Evolutionary conservation across 1,284 basidiomycete species (phyloP).

Genomic region (Heterobasidion irregulare): DNA sequence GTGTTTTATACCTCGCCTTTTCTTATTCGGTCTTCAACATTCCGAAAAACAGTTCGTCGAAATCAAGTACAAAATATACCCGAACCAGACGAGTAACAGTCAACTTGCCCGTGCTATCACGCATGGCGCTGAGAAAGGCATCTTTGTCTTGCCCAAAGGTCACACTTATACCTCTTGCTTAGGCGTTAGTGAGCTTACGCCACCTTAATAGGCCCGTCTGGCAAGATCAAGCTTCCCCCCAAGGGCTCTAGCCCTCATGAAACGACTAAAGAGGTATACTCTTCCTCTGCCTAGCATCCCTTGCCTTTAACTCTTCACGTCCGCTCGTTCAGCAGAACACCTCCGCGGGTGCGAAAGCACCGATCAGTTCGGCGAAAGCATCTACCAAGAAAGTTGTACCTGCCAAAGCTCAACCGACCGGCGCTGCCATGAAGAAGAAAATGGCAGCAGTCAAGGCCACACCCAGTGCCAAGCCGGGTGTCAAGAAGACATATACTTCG

Average conservation of each 20-base stretch:
- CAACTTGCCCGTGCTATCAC: conserved; percentile 70
- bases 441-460: conserved; percentile 30
- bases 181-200: conserved; percentile 2
- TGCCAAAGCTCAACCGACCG: conserved; percentile 9
- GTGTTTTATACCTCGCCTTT: conserved; percentile 17
- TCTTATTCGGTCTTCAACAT: background rate
- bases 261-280: conserved; percentile 58
- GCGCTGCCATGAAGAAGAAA: conserved; percentile 35
- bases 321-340: conserved; percentile 38
- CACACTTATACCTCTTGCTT: conserved; percentile 3
- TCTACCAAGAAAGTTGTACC: conserved; percentile 6
- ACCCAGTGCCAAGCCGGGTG: conserved; percentile 13
- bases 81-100: conserved; percentile 51
- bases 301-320: conserved; percentile 5
- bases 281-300: conserved; percentile 6
- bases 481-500: background rate
- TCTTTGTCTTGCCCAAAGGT: conserved; percentile 72
- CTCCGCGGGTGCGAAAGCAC: conserved; percentile 25
- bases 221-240: conserved; percentile 65
- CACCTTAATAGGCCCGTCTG: conserved; percentile 40
- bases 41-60: conserved; percentile 51
- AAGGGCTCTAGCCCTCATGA: conserved; percentile 30
- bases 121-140: conserved; percentile 51
- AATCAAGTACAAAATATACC: conserved; percentile 61
- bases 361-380: background rate